phyloP scores from a whole-genome alignment of 345 rosid genomes.

The Camelina laxa region DNA sequence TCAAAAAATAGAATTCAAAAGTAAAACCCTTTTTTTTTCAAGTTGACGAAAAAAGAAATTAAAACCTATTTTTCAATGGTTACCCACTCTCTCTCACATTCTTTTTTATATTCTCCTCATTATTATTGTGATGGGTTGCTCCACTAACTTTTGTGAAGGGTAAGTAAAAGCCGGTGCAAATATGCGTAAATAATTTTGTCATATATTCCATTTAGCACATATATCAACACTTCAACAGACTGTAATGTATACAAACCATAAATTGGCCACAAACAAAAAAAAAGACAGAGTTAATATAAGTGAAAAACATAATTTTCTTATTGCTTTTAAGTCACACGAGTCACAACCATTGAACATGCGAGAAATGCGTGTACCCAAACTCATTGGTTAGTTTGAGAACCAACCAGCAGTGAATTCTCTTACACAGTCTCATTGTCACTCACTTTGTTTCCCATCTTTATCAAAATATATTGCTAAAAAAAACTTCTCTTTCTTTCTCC shows the following conservation, averaged over 20 bases:
- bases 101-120: conserved; percentile 20
- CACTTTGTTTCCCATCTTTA: conserved; percentile 22
- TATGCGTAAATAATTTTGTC: background rate
- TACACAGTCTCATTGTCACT: conserved; percentile 28
- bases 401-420: conserved; percentile 5
- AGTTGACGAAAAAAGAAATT: conserved; percentile 30
- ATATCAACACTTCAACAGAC: background rate
- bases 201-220: background rate
- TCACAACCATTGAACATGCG: conserved; percentile 21
- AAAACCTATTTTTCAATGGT: conserved; percentile 41
- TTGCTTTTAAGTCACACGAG: conserved; percentile 16
- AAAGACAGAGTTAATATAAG: background rate
- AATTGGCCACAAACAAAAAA: background rate
- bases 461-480: background rate
- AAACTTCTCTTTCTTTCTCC: conserved; percentile 17
- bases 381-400: conserved; percentile 32
- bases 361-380: conserved; percentile 37
- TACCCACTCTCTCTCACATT: conserved; percentile 46
- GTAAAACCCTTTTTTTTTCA: background rate
- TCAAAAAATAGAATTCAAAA: conserved; percentile 41
- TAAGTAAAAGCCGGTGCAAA: background rate
- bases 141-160: conserved; percentile 25
- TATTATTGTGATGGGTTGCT: conserved; percentile 14
- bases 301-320: background rate
- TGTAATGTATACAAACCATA: background rate